Evolutionary conservation across 148 eudicot genomes (phyloP).

Genomic region (Fallopia convolvulus): DNA sequence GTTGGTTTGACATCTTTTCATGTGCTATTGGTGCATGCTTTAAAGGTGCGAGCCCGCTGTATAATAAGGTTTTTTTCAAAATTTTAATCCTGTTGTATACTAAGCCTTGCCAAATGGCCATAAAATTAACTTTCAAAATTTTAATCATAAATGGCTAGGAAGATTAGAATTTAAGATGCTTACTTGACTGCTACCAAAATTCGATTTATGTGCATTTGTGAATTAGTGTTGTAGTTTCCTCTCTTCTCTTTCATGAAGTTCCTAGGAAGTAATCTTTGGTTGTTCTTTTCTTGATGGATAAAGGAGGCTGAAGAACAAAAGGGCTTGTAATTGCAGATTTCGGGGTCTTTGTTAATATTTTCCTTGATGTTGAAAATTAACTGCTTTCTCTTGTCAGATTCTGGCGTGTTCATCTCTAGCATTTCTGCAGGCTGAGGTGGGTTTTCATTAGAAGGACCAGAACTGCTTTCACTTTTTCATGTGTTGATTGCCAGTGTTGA

Average conservation of each 20-base stretch:
- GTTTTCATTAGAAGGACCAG: conserved; percentile 16
- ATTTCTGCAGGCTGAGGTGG: conserved; percentile 19
- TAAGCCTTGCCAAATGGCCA: not conserved
- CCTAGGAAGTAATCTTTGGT: conserved; percentile 60
- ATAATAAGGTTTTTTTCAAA: not conserved
- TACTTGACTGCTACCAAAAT: not conserved
- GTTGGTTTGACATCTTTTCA: too few relatives aligned
- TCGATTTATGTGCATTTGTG: not conserved
- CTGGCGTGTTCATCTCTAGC: conserved; percentile 50
- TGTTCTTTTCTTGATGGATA: conserved; percentile 70
- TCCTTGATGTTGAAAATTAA: conserved; percentile 27
- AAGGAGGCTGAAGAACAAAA: conserved; percentile 69
- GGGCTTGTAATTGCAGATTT: conserved; percentile 65
- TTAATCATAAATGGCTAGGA: not conserved
- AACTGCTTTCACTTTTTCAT: conserved; percentile 17
- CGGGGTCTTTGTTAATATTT: conserved; percentile 41
- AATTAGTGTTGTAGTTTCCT: not conserved
- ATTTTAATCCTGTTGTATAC: not conserved
- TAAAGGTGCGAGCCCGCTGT: too few relatives aligned
- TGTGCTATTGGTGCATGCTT: too few relatives aligned
- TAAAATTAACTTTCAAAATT: not conserved
- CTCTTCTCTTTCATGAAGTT: not conserved
- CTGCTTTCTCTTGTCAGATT: conserved; percentile 28
- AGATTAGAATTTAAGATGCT: not conserved
- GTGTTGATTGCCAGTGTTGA: too few relatives aligned